A percentile compares a stretch with the other conserved stretches of the same genome.
phyloP scores from a whole-genome alignment of 176 grass and related monocot genomes.

The Oropetium thomaeum region DNA sequence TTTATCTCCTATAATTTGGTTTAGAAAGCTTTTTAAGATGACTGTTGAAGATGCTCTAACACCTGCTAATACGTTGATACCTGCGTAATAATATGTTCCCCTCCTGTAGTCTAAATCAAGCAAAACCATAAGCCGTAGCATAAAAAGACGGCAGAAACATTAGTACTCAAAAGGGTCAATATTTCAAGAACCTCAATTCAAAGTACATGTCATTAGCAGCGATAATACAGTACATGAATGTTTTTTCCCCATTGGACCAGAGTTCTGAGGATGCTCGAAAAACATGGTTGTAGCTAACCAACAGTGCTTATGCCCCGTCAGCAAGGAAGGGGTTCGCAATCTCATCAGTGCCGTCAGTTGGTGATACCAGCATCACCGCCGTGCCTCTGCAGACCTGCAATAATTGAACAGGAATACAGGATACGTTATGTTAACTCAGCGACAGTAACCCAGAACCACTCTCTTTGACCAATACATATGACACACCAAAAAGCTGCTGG shows the following conservation, averaged over 20 bases:
- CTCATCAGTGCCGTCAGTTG: constrained; percentile 86
- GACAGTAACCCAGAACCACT: background rate
- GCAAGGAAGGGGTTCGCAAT: constrained; percentile 84
- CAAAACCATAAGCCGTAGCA: background rate
- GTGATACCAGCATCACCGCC: constrained; percentile 91
- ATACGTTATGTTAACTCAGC: background rate
- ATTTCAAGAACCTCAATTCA: constrained; percentile 5
- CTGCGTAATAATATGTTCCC: too few species aligned
- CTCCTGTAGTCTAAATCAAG: background rate
- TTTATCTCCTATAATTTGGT: too few species aligned
- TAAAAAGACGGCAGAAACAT: too few species aligned
- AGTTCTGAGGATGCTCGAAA: background rate
- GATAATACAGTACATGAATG: background rate
- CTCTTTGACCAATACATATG: too few species aligned
- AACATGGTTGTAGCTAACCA: background rate
- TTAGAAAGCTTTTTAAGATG: too few species aligned
- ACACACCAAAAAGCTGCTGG: too few species aligned
- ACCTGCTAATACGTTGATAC: too few species aligned
- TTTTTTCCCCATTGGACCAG: constrained; percentile 12
- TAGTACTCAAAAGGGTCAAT: background rate
- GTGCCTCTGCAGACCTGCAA: constrained; percentile 84
- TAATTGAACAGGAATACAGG: background rate
- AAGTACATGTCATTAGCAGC: constrained; percentile 1
- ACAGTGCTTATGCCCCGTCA: constrained; percentile 43
- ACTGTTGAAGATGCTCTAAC: too few species aligned